These are phyloP conservation scores for Elongisporangium prolatum DNA, from an alignment of 352 stramenopile genomes.

Conservation along the genomic window DNA sequence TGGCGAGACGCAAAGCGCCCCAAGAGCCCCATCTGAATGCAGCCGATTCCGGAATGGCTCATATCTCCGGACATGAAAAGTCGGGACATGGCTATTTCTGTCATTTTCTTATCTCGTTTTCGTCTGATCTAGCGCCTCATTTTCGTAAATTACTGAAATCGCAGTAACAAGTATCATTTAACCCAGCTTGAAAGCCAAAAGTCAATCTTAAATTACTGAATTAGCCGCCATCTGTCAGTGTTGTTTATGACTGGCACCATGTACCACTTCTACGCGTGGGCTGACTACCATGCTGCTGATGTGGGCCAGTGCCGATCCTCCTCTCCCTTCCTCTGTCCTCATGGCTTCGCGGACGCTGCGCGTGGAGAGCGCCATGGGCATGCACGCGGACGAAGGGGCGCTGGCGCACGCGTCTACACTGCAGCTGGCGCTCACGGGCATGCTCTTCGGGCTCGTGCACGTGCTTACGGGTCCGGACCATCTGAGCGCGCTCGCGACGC, in stretches of 20 bases:
- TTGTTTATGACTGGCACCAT: neutral
- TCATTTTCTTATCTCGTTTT: neutral
- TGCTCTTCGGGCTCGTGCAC: conserved; percentile 61
- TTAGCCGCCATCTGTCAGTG: neutral
- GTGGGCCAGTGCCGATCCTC: neutral
- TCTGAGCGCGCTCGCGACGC: conserved; percentile 78
- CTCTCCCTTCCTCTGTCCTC: neutral
- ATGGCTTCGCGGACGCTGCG: conserved; percentile 25
- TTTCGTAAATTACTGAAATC: too few relatives aligned
- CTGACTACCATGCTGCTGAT: neutral
- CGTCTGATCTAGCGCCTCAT: neutral
- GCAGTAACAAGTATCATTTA: neutral
- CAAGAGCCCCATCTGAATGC: conserved; percentile 41
- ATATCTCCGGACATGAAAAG: neutral
- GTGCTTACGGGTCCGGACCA: conserved; percentile 81
- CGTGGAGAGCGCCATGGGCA: conserved; percentile 23
- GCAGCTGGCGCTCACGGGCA: conserved; percentile 40
- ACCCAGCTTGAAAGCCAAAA: neutral
- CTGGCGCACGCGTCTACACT: conserved; percentile 31
- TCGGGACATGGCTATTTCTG: neutral
- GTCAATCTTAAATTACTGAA: neutral
- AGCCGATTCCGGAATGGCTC: neutral
- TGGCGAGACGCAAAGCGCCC: conserved; percentile 40
- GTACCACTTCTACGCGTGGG: neutral
- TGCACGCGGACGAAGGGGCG: conserved; percentile 17